Percentiles rank a stretch among this genome's conserved stretches.
phyloP scores from a whole-genome alignment of 331 rosid genomes.

The Erythrophleum ivorense region DNA sequence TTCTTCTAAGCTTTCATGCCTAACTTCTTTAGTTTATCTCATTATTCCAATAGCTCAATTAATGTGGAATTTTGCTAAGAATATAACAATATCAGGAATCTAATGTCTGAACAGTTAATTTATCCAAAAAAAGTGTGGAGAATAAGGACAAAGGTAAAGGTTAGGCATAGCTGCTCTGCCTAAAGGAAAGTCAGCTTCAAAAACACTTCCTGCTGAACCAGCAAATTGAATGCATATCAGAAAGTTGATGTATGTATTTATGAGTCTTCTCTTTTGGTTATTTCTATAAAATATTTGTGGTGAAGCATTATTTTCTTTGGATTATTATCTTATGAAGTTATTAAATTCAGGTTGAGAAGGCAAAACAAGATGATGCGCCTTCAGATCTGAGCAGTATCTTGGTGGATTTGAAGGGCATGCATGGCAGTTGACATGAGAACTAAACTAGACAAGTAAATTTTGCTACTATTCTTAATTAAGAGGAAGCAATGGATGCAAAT shows the following conservation, averaged over 20 bases:
- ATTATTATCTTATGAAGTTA: background rate
- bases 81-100: background rate
- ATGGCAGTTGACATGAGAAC: constrained; percentile 6
- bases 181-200: background rate
- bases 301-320: background rate
- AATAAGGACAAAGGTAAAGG: background rate
- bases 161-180: background rate
- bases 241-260: background rate
- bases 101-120: background rate
- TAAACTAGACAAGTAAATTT: constrained; percentile 3
- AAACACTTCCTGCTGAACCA: background rate
- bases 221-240: background rate
- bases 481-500: background rate
- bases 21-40: background rate
- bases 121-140: background rate
- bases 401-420: constrained; percentile 7
- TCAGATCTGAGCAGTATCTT: constrained; percentile 12
- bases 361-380: constrained; percentile 3
- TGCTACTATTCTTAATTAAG: background rate
- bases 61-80: background rate
- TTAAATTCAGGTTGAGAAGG: constrained; percentile 17
- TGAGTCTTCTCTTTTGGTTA: background rate
- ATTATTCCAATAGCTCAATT: background rate
- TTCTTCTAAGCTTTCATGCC: background rate
- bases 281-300: background rate